Evolutionary conservation across 352 stramenopile genomes (phyloP).

Genomic region (Pythium sukuiense): DNA sequence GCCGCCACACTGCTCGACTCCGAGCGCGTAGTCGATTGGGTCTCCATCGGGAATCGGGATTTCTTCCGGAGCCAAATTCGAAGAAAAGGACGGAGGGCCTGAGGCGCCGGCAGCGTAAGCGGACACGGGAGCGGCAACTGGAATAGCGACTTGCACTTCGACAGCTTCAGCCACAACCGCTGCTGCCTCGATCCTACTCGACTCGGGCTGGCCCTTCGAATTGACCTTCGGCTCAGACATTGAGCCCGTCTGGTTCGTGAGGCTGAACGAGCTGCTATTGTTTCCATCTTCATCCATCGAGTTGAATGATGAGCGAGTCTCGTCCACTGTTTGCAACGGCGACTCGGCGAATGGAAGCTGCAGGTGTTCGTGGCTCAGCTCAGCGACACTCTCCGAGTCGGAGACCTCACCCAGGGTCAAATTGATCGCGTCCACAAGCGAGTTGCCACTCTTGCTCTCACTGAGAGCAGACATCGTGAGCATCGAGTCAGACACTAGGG

Average conservation of each 20-base stretch:
- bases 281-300: not conserved
- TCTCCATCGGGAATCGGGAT: slow-evolving; percentile 77
- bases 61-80: slow-evolving; percentile 55
- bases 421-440: slow-evolving; percentile 24
- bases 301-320: slow-evolving; percentile 1
- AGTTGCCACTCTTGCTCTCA: slow-evolving; percentile 29
- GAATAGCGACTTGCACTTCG: not conserved
- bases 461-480: slow-evolving; percentile 25
- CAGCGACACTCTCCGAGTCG: slow-evolving; percentile 26
- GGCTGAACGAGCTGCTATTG: slow-evolving; percentile 12
- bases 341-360: slow-evolving; percentile 17
- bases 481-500: slow-evolving; percentile 22
- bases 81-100: slow-evolving; percentile 43
- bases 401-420: slow-evolving; percentile 20
- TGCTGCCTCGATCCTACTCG: not conserved
- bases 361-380: slow-evolving; percentile 19
- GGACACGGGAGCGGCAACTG: not conserved
- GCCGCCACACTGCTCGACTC: slow-evolving; percentile 79
- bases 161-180: not conserved
- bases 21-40: slow-evolving; percentile 75
- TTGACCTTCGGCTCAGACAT: slow-evolving; percentile 6
- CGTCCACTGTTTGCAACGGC: slow-evolving; percentile 20
- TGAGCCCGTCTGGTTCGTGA: slow-evolving; percentile 1
- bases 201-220: slow-evolving; percentile 1
- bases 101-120: slow-evolving; percentile 27